phyloP scores from a whole-genome alignment of 2,329 filamentous ascomycete genomes.

The Chrysoporthe puriensis region DNA sequence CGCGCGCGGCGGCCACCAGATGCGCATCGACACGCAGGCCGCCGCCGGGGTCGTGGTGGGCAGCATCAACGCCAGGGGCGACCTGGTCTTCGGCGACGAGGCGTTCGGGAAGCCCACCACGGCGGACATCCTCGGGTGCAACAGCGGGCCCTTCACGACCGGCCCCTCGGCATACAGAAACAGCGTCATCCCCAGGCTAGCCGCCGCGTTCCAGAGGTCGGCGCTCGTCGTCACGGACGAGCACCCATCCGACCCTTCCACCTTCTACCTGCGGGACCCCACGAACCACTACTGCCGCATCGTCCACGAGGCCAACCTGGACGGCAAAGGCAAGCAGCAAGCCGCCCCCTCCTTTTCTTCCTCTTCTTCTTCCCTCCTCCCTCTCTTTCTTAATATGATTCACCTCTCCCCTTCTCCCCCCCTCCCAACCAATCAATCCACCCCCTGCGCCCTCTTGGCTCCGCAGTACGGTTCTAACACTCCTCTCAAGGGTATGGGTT shows the following conservation, averaged over 20 bases:
- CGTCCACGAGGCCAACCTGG: conserved; percentile 57
- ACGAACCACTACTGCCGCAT: conserved; percentile 64
- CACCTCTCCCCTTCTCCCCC: too few relatives aligned
- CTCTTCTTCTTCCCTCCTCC: neutral
- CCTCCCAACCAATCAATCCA: too few relatives aligned
- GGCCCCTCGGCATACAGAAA: conserved; percentile 44
- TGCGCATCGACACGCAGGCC: conserved; percentile 69
- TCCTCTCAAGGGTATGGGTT: conserved; percentile 56
- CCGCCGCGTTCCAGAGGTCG: conserved; percentile 57
- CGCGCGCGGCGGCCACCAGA: conserved; percentile 34
- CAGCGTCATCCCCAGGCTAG: conserved; percentile 53
- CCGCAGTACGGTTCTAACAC: neutral
- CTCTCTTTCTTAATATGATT: neutral
- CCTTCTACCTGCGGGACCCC: conserved; percentile 44
- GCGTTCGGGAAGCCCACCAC: conserved; percentile 60
- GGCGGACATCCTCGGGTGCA: conserved; percentile 69
- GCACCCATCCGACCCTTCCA: conserved; percentile 40
- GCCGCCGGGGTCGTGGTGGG: conserved; percentile 57
- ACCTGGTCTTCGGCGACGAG: conserved; percentile 43
- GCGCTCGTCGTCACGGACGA: conserved; percentile 50
- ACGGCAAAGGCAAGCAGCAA: conserved; percentile 42
- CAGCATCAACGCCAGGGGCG: conserved; percentile 47
- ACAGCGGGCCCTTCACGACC: conserved; percentile 62
- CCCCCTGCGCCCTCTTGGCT: neutral
- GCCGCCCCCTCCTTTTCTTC: neutral